These are phyloP conservation scores for Magnaporthales sp. DNA, from an alignment of 2,329 filamentous ascomycete genomes.

Conservation along the genomic window DNA sequence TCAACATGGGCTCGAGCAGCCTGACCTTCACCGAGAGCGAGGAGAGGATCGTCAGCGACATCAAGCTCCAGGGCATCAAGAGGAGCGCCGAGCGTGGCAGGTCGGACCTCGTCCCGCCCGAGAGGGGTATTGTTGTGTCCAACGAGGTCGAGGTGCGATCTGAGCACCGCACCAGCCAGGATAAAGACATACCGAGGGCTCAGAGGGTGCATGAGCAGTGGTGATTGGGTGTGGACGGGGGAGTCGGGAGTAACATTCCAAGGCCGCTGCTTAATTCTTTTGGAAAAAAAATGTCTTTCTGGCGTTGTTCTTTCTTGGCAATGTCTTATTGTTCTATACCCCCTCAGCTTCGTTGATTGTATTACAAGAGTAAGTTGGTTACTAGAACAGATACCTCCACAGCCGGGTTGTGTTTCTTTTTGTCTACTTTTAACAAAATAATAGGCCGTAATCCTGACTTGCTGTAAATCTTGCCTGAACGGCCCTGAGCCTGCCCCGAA, in stretches of 20 bases:
- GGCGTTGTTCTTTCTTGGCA: neutral
- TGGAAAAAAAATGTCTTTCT: too few relatives aligned
- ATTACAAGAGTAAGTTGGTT: neutral
- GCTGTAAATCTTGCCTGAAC: too few relatives aligned
- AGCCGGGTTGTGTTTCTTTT: too few relatives aligned
- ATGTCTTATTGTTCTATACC: neutral
- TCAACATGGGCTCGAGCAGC: slow-evolving; percentile 17
- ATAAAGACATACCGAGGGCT: neutral
- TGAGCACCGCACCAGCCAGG: neutral
- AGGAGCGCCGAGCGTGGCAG: neutral
- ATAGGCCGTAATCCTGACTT: too few relatives aligned
- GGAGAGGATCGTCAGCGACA: slow-evolving; percentile 14
- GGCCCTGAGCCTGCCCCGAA: too few relatives aligned
- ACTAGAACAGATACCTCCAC: neutral
- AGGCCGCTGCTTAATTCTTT: neutral
- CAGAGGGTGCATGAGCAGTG: neutral
- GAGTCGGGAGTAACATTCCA: too few relatives aligned
- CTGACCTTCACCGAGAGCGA: slow-evolving; percentile 18
- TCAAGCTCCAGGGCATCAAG: slow-evolving; percentile 1
- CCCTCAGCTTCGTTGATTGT: neutral
- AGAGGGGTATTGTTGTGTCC: slow-evolving; percentile 27
- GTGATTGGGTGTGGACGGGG: neutral
- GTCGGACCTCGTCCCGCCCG: slow-evolving; percentile 2
- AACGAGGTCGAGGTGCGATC: slow-evolving; percentile 26
- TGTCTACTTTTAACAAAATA: too few relatives aligned